These are phyloP conservation scores for Drechslera avenae DNA, from an alignment of 2,329 filamentous ascomycete species.

Conservation along the genomic window DNA sequence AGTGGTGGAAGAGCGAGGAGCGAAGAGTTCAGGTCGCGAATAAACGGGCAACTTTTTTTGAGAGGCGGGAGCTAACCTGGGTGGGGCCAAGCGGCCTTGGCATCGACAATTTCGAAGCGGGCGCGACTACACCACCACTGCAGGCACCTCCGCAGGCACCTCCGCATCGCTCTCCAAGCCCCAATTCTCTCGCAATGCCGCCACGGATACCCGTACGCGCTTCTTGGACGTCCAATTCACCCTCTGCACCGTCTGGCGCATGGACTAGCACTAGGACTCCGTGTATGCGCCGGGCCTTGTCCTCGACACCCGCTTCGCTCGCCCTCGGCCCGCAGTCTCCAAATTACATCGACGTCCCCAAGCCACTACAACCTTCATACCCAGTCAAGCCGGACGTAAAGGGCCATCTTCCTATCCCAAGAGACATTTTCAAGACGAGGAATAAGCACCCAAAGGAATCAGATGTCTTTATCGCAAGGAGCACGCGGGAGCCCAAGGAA, in stretches of 20 bases:
- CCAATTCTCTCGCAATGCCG: slow-evolving; percentile 45
- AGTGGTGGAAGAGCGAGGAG: slow-evolving; percentile 20
- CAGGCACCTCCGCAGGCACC: slow-evolving; percentile 18
- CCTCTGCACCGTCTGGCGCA: slow-evolving; percentile 22
- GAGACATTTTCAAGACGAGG: slow-evolving; percentile 70
- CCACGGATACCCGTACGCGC: slow-evolving; percentile 48
- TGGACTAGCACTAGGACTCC: slow-evolving; percentile 10
- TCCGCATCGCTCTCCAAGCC: slow-evolving; percentile 13
- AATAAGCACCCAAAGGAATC: slow-evolving; percentile 59
- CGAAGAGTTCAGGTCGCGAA: slow-evolving; percentile 10
- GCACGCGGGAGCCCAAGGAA: slow-evolving; percentile 60
- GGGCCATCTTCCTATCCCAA: slow-evolving; percentile 82
- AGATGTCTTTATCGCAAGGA: slow-evolving; percentile 64
- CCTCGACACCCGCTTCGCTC: slow-evolving; percentile 51
- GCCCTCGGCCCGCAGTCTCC: slow-evolving; percentile 83
- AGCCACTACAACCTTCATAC: slow-evolving; percentile 71
- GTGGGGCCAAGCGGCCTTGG: slow-evolving; percentile 29
- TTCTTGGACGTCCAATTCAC: slow-evolving; percentile 32
- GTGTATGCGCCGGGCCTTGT: slow-evolving; percentile 48
- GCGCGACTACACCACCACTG: slow-evolving; percentile 17
- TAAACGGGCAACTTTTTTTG: slow-evolving; percentile 32
- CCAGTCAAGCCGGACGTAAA: slow-evolving; percentile 61
- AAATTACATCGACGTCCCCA: slow-evolving; percentile 81
- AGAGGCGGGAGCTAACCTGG: slow-evolving; percentile 10
- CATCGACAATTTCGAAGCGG: slow-evolving; percentile 28